Conservation (phyloP, 495 filamentous ascomycete species). For the Aspergillus hancockii region DNA sequence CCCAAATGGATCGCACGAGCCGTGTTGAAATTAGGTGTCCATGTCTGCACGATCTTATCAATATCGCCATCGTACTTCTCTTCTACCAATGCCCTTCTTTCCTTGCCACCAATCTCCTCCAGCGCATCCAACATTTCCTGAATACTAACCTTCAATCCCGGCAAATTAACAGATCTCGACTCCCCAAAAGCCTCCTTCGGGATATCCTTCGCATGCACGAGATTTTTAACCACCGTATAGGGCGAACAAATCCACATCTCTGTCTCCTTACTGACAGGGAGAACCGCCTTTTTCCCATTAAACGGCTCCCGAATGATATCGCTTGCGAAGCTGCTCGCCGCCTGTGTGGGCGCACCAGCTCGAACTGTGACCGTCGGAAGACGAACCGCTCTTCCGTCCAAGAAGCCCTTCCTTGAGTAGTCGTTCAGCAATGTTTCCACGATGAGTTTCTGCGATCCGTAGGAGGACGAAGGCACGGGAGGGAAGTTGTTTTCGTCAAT, state of each 20-base stretch:
- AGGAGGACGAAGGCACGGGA: slow-evolving; percentile 68
- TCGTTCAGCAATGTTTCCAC: slow-evolving; percentile 75
- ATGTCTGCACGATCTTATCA: slow-evolving; percentile 72
- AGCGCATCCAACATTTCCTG: slow-evolving; percentile 76
- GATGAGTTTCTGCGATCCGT: slow-evolving; percentile 80
- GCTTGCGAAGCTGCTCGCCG: slow-evolving; percentile 71
- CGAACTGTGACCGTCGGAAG: slow-evolving; percentile 77
- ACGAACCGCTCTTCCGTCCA: slow-evolving; percentile 67
- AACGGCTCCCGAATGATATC: slow-evolving; percentile 73
- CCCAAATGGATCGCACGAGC: slow-evolving; percentile 58
- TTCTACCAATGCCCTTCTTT: slow-evolving; percentile 61
- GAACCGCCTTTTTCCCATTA: slow-evolving; percentile 61
- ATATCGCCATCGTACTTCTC: slow-evolving; percentile 66
- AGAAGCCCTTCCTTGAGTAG: slow-evolving; percentile 66
- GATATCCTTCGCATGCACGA: slow-evolving; percentile 62
- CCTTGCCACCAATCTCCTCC: slow-evolving; percentile 67
- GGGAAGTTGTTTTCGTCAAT: slow-evolving; percentile 58
- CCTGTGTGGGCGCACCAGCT: slow-evolving; percentile 72
- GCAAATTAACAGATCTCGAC: slow-evolving; percentile 68
- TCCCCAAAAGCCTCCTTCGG: slow-evolving; percentile 54
- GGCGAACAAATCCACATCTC: slow-evolving; percentile 69
- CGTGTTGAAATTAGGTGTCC: slow-evolving; percentile 69
- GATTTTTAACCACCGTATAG: slow-evolving; percentile 66
- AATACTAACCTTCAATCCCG: slow-evolving; percentile 69
- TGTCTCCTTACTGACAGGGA: slow-evolving; percentile 59